These are phyloP conservation scores for Gaeumannomyces tritici DNA, from an alignment of 2,329 filamentous ascomycete genomes.

Conservation along the genomic window DNA sequence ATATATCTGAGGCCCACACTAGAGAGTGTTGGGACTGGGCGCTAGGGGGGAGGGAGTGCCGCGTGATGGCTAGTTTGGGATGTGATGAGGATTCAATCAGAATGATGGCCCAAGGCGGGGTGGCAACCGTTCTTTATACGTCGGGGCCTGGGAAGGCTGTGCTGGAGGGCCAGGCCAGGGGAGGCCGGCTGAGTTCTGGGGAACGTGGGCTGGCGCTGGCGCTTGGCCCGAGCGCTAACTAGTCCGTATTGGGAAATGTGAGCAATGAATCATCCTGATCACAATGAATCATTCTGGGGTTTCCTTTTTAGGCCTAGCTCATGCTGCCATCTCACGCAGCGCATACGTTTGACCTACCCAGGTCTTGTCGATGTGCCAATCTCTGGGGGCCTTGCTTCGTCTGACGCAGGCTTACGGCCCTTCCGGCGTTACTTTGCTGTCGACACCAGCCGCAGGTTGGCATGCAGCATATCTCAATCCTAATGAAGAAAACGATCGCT, in stretches of 20 bases:
- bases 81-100: background rate
- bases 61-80: background rate
- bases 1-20: constrained; percentile 3
- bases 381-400: too few relatives aligned
- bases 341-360: background rate
- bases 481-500: too few relatives aligned
- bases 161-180: too few relatives aligned
- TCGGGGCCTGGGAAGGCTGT: background rate
- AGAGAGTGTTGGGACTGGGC: background rate
- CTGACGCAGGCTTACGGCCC: too few relatives aligned
- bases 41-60: background rate
- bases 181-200: background rate
- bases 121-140: background rate
- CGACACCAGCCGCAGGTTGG: too few relatives aligned
- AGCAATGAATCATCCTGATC: background rate
- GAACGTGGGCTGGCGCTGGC: background rate
- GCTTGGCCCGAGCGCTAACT: background rate
- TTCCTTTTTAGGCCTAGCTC: background rate
- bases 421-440: too few relatives aligned
- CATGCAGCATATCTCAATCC: too few relatives aligned
- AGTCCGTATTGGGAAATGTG: background rate
- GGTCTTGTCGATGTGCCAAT: background rate
- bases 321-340: background rate
- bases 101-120: background rate
- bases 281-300: background rate